phyloP scores from a whole-genome alignment of 2,329 filamentous ascomycete genomes.

The Aspergillus sp. region DNA sequence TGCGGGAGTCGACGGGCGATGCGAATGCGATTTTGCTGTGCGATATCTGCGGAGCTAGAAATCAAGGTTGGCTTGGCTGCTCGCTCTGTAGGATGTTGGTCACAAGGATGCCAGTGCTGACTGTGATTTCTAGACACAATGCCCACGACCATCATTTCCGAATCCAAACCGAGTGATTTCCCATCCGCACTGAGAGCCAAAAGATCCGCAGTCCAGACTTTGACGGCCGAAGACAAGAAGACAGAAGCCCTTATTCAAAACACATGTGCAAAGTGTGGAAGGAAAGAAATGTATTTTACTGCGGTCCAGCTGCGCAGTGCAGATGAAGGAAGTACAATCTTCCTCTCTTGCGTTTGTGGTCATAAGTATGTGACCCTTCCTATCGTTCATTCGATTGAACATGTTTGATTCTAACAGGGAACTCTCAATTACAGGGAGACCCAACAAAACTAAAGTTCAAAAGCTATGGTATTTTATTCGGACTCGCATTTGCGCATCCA shows the following conservation, averaged over 20 bases:
- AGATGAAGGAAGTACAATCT: constrained; percentile 89
- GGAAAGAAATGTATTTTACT: constrained; percentile 74
- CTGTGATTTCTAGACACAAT: constrained; percentile 52
- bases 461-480: constrained; percentile 10
- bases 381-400: neutral
- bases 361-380: constrained; percentile 57
- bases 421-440: constrained; percentile 22
- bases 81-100: too few relatives aligned
- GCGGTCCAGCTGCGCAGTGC: constrained; percentile 81
- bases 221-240: constrained; percentile 68
- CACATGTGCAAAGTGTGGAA: constrained; percentile 72
- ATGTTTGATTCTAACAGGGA: constrained; percentile 11
- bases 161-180: constrained; percentile 83
- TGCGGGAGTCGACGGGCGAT: constrained; percentile 71
- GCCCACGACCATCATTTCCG: constrained; percentile 67
- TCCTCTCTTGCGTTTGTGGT: constrained; percentile 82
- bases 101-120: constrained; percentile 7
- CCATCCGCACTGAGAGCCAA: constrained; percentile 84
- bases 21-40: constrained; percentile 69
- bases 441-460: constrained; percentile 24
- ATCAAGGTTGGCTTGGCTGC: constrained; percentile 54
- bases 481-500: constrained; percentile 14
- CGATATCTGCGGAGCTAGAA: constrained; percentile 76
- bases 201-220: constrained; percentile 72
- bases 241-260: constrained; percentile 62